These are phyloP conservation scores for Phytophthora constricta DNA, from an alignment of 352 stramenopile genomes.

Conservation along the genomic window DNA sequence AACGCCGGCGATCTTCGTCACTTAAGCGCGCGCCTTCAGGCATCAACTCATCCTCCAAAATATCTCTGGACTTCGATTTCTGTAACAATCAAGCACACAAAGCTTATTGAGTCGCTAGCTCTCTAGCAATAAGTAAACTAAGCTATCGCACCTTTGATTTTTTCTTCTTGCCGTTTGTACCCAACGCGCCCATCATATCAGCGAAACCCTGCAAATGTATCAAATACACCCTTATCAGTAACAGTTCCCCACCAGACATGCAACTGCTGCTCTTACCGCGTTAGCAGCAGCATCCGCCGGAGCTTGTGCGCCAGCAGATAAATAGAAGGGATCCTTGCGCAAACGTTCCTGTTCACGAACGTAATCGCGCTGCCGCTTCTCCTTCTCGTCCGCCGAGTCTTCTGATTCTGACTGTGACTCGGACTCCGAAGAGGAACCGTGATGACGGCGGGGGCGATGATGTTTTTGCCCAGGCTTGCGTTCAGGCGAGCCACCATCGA, in stretches of 20 bases:
- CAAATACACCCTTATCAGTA: slow-evolving; percentile 16
- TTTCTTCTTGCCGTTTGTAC: slow-evolving; percentile 76
- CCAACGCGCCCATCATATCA: slow-evolving; percentile 83
- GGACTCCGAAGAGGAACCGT: slow-evolving; percentile 33
- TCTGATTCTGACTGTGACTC: slow-evolving; percentile 42
- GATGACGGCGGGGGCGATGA: slow-evolving; percentile 24
- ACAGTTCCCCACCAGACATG: neutral
- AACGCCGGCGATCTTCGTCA: slow-evolving; percentile 66
- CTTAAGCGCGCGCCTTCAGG: slow-evolving; percentile 74
- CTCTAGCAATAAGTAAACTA: neutral
- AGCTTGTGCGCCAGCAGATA: slow-evolving; percentile 47
- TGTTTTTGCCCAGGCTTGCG: slow-evolving; percentile 55
- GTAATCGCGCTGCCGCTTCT: slow-evolving; percentile 49
- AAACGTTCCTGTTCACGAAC: slow-evolving; percentile 67
- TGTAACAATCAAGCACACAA: slow-evolving; percentile 8
- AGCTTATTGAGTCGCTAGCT: neutral
- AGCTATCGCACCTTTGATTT: slow-evolving; percentile 59
- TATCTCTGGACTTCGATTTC: slow-evolving; percentile 55
- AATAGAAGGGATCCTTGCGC: slow-evolving; percentile 84
- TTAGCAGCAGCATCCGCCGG: slow-evolving; percentile 45
- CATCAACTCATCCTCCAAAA: slow-evolving; percentile 83
- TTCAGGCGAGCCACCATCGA: slow-evolving; percentile 51
- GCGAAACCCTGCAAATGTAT: slow-evolving; percentile 58
- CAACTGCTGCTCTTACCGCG: slow-evolving; percentile 21
- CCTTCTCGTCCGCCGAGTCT: slow-evolving; percentile 51